Evolutionary conservation across 108 stramenopile genomes (phyloP).

Genomic region (Nannochloropsis salina): DNA sequence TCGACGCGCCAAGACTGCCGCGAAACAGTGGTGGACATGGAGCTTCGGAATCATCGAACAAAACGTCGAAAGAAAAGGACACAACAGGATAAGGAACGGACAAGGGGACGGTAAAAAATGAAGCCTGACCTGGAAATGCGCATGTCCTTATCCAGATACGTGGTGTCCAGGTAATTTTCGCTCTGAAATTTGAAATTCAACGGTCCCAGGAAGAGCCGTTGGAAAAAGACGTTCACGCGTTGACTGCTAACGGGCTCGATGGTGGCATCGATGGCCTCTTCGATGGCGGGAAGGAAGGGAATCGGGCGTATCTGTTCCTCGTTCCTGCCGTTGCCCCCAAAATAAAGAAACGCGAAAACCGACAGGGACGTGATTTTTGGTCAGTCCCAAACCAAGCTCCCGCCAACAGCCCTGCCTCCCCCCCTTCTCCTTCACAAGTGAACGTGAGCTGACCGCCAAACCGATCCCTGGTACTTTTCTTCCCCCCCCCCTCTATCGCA

Average conservation of each 20-base stretch:
- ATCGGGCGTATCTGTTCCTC: not conserved
- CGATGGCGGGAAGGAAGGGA: not conserved
- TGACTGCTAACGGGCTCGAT: constrained; percentile 30
- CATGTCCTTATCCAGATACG: constrained; percentile 36
- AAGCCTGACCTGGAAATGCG: constrained; percentile 26
- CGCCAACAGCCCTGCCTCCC: constrained; percentile 14
- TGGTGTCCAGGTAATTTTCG: constrained; percentile 24
- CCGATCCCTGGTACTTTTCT: too few relatives aligned
- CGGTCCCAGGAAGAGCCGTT: constrained; percentile 32
- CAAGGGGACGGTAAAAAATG: not conserved
- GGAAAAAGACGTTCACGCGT: constrained; percentile 34
- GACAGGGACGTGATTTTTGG: constrained; percentile 22
- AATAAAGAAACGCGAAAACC: constrained; percentile 21
- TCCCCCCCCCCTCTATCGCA: not conserved
- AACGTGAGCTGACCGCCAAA: too few relatives aligned
- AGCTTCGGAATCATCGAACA: not conserved
- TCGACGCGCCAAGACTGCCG: too few relatives aligned
- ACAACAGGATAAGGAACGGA: not conserved
- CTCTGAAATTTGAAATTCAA: constrained; percentile 40
- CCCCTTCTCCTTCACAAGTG: too few relatives aligned
- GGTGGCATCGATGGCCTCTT: constrained; percentile 28
- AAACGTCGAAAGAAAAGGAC: not conserved
- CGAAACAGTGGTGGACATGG: too few relatives aligned
- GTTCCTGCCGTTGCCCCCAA: not conserved
- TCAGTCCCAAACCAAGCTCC: constrained; percentile 18